These are phyloP conservation scores for Ascomycota sp. DNA, from an alignment of 2,329 filamentous ascomycete species.

Conservation along the genomic window DNA sequence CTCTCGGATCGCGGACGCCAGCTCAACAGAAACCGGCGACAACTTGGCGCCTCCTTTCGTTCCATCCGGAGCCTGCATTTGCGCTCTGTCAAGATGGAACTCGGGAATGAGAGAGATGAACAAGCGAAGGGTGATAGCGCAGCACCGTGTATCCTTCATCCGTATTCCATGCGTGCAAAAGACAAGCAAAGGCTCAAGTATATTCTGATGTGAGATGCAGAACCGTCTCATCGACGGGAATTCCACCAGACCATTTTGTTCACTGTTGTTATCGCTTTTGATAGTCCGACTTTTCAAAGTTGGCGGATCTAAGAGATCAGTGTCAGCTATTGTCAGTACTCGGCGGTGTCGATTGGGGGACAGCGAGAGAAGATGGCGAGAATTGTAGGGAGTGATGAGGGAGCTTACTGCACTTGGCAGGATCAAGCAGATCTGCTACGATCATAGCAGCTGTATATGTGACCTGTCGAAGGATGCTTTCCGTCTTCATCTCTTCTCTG, in stretches of 20 bases:
- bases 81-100: constrained; percentile 36
- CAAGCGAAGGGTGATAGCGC: constrained; percentile 65
- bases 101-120: constrained; percentile 67
- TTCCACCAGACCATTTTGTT: constrained; percentile 14
- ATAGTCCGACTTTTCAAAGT: constrained; percentile 9
- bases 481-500: constrained; percentile 91
- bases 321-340: too few relatives aligned
- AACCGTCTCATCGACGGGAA: constrained; percentile 51
- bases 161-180: constrained; percentile 81
- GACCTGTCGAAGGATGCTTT: constrained; percentile 80
- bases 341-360: too few relatives aligned
- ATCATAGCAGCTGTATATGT: constrained; percentile 84
- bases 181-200: constrained; percentile 71
- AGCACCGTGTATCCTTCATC: constrained; percentile 76
- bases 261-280: constrained; percentile 4
- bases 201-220: constrained; percentile 51
- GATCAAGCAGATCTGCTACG: constrained; percentile 72
- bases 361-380: too few relatives aligned
- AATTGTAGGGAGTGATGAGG: too few relatives aligned
- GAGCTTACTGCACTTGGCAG: constrained; percentile 36
- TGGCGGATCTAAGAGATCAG: constrained; percentile 9
- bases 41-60: constrained; percentile 10
- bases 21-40: constrained; percentile 26
- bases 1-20: constrained; percentile 51
- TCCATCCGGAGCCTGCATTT: constrained; percentile 4